A percentile compares a stretch with the other conserved stretches of the same genome.
phyloP scores from a whole-genome alignment of 2,329 filamentous ascomycete genomes.

The Sporothrix globosa region DNA sequence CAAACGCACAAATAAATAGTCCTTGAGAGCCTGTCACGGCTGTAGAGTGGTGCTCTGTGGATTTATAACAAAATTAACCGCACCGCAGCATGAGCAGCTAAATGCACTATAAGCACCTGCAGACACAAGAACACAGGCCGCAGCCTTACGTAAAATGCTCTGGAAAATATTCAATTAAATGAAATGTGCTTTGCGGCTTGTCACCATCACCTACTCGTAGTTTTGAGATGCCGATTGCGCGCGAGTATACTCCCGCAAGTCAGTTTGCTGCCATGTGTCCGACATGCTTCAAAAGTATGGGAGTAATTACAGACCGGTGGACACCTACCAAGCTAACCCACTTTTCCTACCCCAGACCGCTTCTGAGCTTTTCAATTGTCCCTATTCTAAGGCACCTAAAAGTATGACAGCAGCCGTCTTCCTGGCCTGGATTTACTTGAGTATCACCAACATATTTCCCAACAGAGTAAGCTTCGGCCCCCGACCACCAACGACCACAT shows the following conservation, averaged over 20 bases:
- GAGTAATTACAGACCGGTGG: not conserved
- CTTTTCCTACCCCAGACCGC: slow-evolving; percentile 16
- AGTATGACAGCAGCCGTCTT: not conserved
- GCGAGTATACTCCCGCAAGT: too few relatives aligned
- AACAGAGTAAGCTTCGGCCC: not conserved
- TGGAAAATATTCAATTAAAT: not conserved
- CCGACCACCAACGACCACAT: not conserved
- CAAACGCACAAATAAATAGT: not conserved
- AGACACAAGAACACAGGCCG: not conserved
- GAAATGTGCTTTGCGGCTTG: not conserved
- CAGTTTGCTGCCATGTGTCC: not conserved
- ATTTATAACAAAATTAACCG: not conserved
- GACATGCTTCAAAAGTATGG: too few relatives aligned
- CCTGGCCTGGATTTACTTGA: not conserved
- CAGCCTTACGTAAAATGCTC: not conserved
- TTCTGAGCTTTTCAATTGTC: not conserved
- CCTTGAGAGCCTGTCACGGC: too few relatives aligned
- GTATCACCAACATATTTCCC: not conserved
- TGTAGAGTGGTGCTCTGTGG: not conserved
- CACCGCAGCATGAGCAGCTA: not conserved
- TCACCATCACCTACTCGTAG: too few relatives aligned
- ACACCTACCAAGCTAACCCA: not conserved
- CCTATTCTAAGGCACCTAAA: slow-evolving; percentile 1
- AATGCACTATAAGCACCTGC: not conserved
- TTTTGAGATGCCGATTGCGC: too few relatives aligned